Base-by-base conservation (phyloP, 306 rosid species). In the Cyclanthera cordifolia region DNA sequence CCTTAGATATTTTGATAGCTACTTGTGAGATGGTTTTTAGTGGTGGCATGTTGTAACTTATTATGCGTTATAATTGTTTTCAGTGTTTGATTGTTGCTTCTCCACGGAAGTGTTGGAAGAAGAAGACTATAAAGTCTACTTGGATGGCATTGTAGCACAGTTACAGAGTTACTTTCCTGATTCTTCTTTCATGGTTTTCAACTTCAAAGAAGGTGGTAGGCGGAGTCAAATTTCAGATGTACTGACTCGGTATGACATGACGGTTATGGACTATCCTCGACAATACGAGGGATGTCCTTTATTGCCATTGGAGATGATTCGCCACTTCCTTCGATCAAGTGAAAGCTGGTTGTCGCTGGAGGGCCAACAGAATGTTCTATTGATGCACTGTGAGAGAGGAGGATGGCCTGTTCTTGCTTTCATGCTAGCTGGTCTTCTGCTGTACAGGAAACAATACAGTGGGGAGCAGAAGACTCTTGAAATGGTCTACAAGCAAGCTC, bases 351-450 rank as follows among this genome's bases (percentile, higher is more conserved):
- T 94, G 83, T 90, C 97, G 34, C 53, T 94, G 84, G 97, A 86
- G 81, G 99, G 97, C 73, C 95, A 94, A 49, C 96, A 86, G 70
- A 94, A 94, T 73, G 96, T 94, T 66, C 82, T 94, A 63, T 83
- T 94, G 85, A 90, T 94, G 99, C 99, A 94, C 73, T 94, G 97
- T 67, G 99, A 94, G 81, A 83, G 91, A 68, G 97, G 99, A 73
- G 97, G 99, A 34, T 94, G 99, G 99, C 99, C 97, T 4, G 99
- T 94, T 49, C 95, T 94, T 73, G 99, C 99, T 45, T 94, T 94
- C 79, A 94, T 94, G 99, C 90, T 94, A 27, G 99, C 99, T 24
- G 91, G 95, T 80, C 95, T 94, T 80, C 79, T 94, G 46, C 75
- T 94, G 70, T 94, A 82, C 80, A 79, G 97, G 72, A 94, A 94